Percentiles rank a stretch among this genome's conserved stretches.
phyloP scores from a whole-genome alignment of 345 rosid species.

The Melaleuca quinquenervia region DNA sequence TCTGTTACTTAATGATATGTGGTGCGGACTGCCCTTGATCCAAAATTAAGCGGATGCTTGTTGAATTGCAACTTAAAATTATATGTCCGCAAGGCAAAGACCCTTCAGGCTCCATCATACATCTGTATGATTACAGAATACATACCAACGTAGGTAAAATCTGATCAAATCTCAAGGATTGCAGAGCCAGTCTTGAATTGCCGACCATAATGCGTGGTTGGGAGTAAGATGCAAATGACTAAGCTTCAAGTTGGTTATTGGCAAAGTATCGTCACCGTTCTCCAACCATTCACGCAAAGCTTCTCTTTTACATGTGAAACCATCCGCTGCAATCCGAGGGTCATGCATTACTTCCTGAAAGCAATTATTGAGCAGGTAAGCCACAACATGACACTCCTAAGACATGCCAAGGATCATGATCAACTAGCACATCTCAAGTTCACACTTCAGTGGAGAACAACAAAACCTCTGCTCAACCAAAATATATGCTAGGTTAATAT shows the following conservation, averaged over 20 bases:
- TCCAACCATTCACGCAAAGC: constrained; percentile 52
- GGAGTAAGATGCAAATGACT: constrained; percentile 48
- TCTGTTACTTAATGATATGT: no score
- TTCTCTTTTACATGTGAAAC: constrained; percentile 62
- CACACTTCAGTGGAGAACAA: background rate
- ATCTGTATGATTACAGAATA: background rate
- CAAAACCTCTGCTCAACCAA: background rate
- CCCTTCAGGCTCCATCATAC: background rate
- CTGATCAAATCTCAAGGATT: constrained; percentile 14
- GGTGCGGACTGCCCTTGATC: no score
- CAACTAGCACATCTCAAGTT: background rate
- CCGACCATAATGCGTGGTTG: constrained; percentile 43
- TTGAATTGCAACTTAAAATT: background rate
- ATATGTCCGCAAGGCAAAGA: background rate
- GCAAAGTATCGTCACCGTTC: constrained; percentile 49
- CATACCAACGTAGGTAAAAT: background rate
- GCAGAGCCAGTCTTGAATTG: constrained; percentile 80
- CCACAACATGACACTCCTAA: background rate
- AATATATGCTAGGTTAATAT: background rate
- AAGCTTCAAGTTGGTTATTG: constrained; percentile 62
- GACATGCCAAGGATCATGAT: background rate
- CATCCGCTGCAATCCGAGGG: constrained; percentile 71
- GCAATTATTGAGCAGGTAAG: background rate
- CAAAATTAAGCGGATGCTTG: no score
- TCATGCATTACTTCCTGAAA: constrained; percentile 74